Evolutionary conservation across 1,139 yeast species (phyloP).

Genomic region (Geotrichum aggregatum): DNA sequence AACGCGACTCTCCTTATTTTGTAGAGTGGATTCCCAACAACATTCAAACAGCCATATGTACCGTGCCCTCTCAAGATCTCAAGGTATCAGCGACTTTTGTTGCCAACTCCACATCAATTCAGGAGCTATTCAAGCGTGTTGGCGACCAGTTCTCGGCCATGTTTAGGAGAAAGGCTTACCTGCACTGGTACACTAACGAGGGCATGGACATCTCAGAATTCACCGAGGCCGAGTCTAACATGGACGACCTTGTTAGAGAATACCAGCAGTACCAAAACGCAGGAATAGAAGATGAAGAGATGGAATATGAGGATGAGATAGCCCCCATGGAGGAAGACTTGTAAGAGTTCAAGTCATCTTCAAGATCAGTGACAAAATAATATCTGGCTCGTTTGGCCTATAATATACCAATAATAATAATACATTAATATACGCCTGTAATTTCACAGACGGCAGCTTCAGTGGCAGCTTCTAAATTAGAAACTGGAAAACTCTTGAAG

Average conservation of each 20-base stretch:
- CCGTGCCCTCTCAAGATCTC: conserved; percentile 43
- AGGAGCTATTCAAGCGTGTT: conserved; percentile 43
- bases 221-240: conserved; percentile 45
- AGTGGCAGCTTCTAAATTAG: not conserved
- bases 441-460: not conserved
- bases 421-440: not conserved
- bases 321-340: conserved; percentile 6
- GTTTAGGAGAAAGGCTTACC: conserved; percentile 46
- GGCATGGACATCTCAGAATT: conserved; percentile 48
- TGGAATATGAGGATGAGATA: conserved; percentile 27
- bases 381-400: not conserved
- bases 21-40: conserved; percentile 46
- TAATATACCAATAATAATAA: too few relatives aligned
- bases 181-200: conserved; percentile 47
- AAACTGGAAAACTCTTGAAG: too few relatives aligned
- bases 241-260: conserved; percentile 43
- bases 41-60: conserved; percentile 45
- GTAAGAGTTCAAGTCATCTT: not conserved
- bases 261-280: conserved; percentile 47
- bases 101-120: conserved; percentile 46
- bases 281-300: conserved; percentile 40
- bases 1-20: conserved; percentile 41
- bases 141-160: conserved; percentile 43
- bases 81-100: conserved; percentile 45
- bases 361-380: not conserved